Base-by-base conservation (phyloP, 2,329 filamentous ascomycete genomes). In the Epichloe sp. region DNA sequence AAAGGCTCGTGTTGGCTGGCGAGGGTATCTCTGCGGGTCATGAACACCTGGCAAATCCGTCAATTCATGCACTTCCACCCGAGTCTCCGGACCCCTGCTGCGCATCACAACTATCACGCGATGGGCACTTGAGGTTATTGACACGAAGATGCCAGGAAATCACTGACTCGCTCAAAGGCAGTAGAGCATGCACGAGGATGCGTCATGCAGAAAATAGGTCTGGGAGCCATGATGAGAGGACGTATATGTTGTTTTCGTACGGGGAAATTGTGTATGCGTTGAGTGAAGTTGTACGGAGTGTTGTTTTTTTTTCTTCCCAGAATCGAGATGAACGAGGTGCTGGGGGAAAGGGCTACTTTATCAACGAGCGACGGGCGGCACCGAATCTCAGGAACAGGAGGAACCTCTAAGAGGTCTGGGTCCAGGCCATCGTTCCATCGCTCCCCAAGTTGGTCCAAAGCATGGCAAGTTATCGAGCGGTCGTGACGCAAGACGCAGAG, bases 131-230 rank as follows among this genome's bases (percentile, higher is more conserved):
- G 41, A 21, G 21, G 17, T 14, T 43, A 5, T 5, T 8, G 19
- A 12, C 11, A 43, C 21, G 14, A 14, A 21, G 2, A 21, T 43
- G 41, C 17, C 5, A 45, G 31, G 31, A 8, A 34, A 12, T 14
- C 5, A 71, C 77, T 63, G 75, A 94, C 91, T 69, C 91, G 78
- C 75, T 98, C 93, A 72, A 97, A 98, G 34, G 93, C 93, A 47
- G 93, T 97, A 52, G 90, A 96, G 74, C 90, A 96, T 57, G 91
- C 88, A 69, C 93, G 79, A 37, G 93, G 93, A 70, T 97, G 91
- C 61, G 93, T 97, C 52, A 85, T 88, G 62, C 93, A 83, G 67
- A 97, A 97, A 67, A 97, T 87, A 40, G 93, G 52, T 54, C 40
- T 46, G 8, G 47, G 50, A 3, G 50, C 52, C 52, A 54, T 54